These are phyloP conservation scores for Conticribra weissflogii DNA, from an alignment of 108 stramenopile genomes.

Conservation along the genomic window DNA sequence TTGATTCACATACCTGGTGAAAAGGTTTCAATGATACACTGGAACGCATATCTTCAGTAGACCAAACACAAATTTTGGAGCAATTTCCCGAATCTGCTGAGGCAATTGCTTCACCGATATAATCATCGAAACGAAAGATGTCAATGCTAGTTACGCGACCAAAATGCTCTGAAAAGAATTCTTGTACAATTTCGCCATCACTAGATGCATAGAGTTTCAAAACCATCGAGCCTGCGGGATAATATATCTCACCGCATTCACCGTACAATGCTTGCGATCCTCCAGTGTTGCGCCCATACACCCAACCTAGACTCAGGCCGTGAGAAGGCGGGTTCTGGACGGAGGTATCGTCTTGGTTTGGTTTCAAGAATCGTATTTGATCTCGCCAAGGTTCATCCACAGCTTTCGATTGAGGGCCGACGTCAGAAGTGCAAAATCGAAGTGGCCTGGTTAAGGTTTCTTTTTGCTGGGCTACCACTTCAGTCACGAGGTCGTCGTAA, in stretches of 20 bases:
- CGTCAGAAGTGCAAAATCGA: conserved; percentile 2
- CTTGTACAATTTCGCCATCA: conserved; percentile 6
- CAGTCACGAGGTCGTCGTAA: conserved; percentile 13
- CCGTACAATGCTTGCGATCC: conserved; percentile 19
- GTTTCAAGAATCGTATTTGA: conserved; percentile 27
- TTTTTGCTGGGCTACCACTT: not conserved
- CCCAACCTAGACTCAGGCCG: conserved; percentile 24
- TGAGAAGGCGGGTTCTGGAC: conserved; percentile 16
- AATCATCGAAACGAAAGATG: conserved; percentile 12
- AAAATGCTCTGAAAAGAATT: conserved; percentile 33
- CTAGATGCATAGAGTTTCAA: conserved; percentile 19
- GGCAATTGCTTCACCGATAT: conserved; percentile 23
- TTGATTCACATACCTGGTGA: not conserved
- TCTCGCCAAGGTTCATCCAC: conserved; percentile 35
- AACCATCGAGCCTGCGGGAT: conserved; percentile 35
- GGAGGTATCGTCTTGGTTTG: conserved; percentile 5
- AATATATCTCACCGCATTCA: conserved; percentile 19
- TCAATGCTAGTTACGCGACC: conserved; percentile 37
- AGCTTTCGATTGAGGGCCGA: not conserved
- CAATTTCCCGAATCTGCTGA: conserved; percentile 28
- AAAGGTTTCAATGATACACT: conserved; percentile 8
- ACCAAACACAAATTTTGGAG: conserved; percentile 41
- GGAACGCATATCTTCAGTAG: not conserved
- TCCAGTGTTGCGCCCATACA: conserved; percentile 29
- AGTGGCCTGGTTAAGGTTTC: conserved; percentile 3